Base-by-base conservation (phyloP, 352 stramenopile species). In the Globisporangium radiosum region DNA sequence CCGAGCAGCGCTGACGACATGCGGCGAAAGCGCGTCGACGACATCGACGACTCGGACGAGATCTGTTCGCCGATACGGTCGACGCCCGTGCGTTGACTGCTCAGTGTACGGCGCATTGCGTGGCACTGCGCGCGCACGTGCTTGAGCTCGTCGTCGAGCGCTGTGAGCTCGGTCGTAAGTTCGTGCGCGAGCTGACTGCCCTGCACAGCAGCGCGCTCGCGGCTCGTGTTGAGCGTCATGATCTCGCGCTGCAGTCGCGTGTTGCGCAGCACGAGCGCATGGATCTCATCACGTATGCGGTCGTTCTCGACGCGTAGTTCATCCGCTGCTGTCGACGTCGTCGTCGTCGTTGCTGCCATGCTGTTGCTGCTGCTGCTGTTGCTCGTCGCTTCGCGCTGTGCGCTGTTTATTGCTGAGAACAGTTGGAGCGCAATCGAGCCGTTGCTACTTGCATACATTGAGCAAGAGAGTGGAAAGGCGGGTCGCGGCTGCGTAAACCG, bases 211-310 rank as follows among this genome's bases (percentile, higher is more conserved):
- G 84, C 67, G 45, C 71, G 63, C 48, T 87, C 73, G 56, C 72
- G 77, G 42, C 80, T 69, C 25, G 61, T 71, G 55, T 77, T 71
- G 39, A 88, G 68, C 54, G 65, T 52, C 66, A 75, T 67, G 52
- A 85, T 68, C 57, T 90, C 78, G 73, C 75, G 75, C 69, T 90
- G 72, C 63, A 88, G 78, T 44, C 66, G 75, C 50, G 68, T 84
- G 65, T 90, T 90, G 69, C 71, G 64, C 52, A 71, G 68, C 49
- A 84, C 68, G 59, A 88, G 69, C 56, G 63, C 66, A 52, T 87
- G 68, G 58, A 90, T 86, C 65, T 88, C 71, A 48, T 74, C 66
- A 45, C 62, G 59, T 43, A 88, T 56, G 44, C 71, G 71, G 61
- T 82, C 65, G 57, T 87, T 90, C 65, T 90, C 76, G n/a, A 60